Conservation (phyloP, 1,284 basidiomycete species). For the Boletus sp. region DNA sequence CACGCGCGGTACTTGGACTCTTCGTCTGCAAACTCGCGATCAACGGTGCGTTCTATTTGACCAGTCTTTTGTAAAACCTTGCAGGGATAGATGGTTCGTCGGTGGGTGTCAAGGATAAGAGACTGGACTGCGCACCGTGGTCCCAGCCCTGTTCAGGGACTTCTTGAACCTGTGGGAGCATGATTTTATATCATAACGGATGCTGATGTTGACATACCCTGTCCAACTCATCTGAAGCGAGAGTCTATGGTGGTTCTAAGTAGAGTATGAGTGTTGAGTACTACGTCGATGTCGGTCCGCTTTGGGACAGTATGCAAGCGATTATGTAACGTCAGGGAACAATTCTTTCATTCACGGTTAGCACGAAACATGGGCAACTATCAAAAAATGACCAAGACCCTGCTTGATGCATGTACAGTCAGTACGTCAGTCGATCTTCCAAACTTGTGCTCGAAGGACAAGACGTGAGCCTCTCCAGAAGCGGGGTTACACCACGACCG, state of each 20-base stretch:
- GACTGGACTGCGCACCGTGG: slow-evolving; percentile 59
- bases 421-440: slow-evolving; percentile 27
- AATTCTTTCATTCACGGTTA: neutral
- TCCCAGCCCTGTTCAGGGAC: slow-evolving; percentile 90
- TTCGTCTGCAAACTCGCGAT: slow-evolving; percentile 92
- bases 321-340: slow-evolving; percentile 30
- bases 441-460: slow-evolving; percentile 17
- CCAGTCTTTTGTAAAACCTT: slow-evolving; percentile 96
- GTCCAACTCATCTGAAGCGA: slow-evolving; percentile 50
- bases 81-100: slow-evolving; percentile 4
- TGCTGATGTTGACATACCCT: slow-evolving; percentile 40
- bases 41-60: slow-evolving; percentile 95
- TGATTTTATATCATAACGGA: slow-evolving; percentile 11
- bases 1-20: slow-evolving; percentile 89
- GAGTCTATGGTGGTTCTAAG: neutral
- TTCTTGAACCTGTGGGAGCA: slow-evolving; percentile 80
- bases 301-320: no score
- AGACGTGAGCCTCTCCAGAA: slow-evolving; percentile 28
- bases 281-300: no score
- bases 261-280: neutral
- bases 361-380: neutral
- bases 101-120: neutral
- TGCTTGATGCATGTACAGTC: neutral
- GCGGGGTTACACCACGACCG: slow-evolving; percentile 20
- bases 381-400: neutral